These are phyloP conservation scores for Fusarium tricinctum DNA, from an alignment of 2,329 filamentous ascomycete species.

Conservation along the genomic window DNA sequence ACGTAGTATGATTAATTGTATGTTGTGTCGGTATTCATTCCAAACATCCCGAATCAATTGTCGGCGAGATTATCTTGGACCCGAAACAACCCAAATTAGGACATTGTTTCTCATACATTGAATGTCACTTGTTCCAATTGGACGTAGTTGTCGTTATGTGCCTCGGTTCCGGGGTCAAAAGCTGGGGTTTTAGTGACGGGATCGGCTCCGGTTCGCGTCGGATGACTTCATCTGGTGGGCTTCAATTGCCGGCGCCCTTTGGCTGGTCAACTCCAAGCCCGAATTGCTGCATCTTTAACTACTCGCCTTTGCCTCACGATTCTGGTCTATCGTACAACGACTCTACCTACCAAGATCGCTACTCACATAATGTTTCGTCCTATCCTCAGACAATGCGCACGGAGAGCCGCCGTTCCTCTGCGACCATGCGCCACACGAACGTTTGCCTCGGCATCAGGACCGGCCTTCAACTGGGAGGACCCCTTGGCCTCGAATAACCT, in stretches of 20 bases:
- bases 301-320: conserved; percentile 15
- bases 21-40: conserved; percentile 36
- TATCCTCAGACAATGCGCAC: conserved; percentile 50
- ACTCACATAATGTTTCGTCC: conserved; percentile 51
- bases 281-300: conserved; percentile 39
- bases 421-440: conserved; percentile 50
- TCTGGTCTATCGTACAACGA: conserved; percentile 2
- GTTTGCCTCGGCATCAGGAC: conserved; percentile 55
- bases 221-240: conserved; percentile 50
- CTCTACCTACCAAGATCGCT: background rate
- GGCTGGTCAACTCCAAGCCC: conserved; percentile 23
- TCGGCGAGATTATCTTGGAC: conserved; percentile 27
- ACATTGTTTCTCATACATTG: conserved; percentile 27
- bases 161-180: conserved; percentile 48
- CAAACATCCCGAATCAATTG: conserved; percentile 23
- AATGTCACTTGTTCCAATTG: conserved; percentile 19
- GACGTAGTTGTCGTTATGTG: conserved; percentile 12
- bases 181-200: conserved; percentile 42
- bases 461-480: conserved; percentile 89
- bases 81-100: conserved; percentile 32
- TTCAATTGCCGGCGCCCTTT: conserved; percentile 44
- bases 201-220: conserved; percentile 50
- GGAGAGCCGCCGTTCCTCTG: conserved; percentile 42
- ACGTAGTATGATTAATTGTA: conserved; percentile 20
- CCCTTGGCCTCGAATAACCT: conserved; percentile 81